A percentile compares a stretch with the other conserved stretches of the same genome.
These are phyloP conservation scores for Fomitiporia mediterranea DNA, from an alignment of 1,284 basidiomycete genomes.

Conservation along the genomic window DNA sequence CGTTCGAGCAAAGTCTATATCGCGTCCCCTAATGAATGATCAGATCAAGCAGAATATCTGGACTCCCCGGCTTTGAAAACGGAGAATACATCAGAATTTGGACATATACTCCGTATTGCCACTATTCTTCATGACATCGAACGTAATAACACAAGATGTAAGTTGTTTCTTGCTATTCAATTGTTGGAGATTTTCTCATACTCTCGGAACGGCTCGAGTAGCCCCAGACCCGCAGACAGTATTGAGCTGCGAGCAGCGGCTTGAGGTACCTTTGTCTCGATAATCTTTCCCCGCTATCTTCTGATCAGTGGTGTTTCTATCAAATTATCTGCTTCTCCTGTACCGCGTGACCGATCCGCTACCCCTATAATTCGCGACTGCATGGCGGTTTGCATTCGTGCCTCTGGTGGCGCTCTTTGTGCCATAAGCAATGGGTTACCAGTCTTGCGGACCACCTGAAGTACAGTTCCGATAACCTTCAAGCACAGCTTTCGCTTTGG, in stretches of 20 bases:
- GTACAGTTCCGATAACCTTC: slow-evolving; percentile 60
- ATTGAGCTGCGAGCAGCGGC: slow-evolving; percentile 5
- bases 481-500: slow-evolving; percentile 68
- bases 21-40: neutral
- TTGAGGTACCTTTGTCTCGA: slow-evolving; percentile 14
- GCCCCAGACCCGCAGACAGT: slow-evolving; percentile 11
- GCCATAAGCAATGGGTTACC: slow-evolving; percentile 52
- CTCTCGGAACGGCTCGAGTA: neutral
- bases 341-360: neutral
- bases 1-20: slow-evolving; percentile 19
- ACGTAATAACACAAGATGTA: slow-evolving; percentile 25
- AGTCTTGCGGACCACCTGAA: slow-evolving; percentile 62
- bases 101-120: slow-evolving; percentile 63
- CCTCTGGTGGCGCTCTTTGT: neutral
- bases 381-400: neutral
- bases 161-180: slow-evolving; percentile 16
- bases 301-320: neutral
- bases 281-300: neutral
- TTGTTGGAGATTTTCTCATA: slow-evolving; percentile 2
- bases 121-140: slow-evolving; percentile 54
- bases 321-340: neutral
- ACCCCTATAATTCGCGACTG: slow-evolving; percentile 1
- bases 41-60: slow-evolving; percentile 50
- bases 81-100: slow-evolving; percentile 61
- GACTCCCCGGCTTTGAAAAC: slow-evolving; percentile 55